Conservation (phyloP, 345 rosid species). For the Acer campestre region DNA sequence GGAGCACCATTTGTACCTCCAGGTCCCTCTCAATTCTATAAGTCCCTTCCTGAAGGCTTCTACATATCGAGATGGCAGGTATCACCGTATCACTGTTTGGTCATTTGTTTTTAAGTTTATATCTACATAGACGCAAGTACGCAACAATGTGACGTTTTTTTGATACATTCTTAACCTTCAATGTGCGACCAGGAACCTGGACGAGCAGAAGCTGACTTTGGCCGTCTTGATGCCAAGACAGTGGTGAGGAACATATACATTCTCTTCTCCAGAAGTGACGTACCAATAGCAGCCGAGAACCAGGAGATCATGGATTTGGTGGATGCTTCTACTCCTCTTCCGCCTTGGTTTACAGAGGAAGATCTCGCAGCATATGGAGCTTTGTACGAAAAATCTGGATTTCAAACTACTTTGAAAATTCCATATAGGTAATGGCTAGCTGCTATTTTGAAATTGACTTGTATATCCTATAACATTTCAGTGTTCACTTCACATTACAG, state of each 20-base stretch:
- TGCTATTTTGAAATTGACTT: neutral
- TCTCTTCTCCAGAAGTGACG: slow-evolving; percentile 53
- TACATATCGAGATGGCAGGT: slow-evolving; percentile 56
- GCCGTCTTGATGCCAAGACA: slow-evolving; percentile 51
- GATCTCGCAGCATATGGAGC: slow-evolving; percentile 54
- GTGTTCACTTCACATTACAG: neutral
- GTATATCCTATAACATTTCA: neutral
- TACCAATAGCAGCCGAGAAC: slow-evolving; percentile 55
- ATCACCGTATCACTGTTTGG: slow-evolving; percentile 21
- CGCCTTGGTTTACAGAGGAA: slow-evolving; percentile 57
- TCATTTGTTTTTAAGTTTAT: neutral
- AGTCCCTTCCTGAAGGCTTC: slow-evolving; percentile 60
- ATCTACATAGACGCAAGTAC: too few relatives aligned
- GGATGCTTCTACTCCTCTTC: slow-evolving; percentile 53
- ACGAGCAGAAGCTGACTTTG: slow-evolving; percentile 69
- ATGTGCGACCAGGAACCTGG: slow-evolving; percentile 41
- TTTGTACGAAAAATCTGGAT: slow-evolving; percentile 57
- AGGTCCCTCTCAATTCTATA: slow-evolving; percentile 6
- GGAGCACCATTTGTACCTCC: slow-evolving; percentile 50
- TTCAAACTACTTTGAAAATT: slow-evolving; percentile 50
- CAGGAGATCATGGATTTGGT: slow-evolving; percentile 65
- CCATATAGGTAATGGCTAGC: slow-evolving; percentile 48
- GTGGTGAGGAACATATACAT: slow-evolving; percentile 55
- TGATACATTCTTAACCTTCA: neutral
- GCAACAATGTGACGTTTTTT: neutral